Percentiles rank a stretch among this genome's conserved stretches.
phyloP scores from a whole-genome alignment of 2,329 filamentous ascomycete species.

The Alternaria arbusti region DNA sequence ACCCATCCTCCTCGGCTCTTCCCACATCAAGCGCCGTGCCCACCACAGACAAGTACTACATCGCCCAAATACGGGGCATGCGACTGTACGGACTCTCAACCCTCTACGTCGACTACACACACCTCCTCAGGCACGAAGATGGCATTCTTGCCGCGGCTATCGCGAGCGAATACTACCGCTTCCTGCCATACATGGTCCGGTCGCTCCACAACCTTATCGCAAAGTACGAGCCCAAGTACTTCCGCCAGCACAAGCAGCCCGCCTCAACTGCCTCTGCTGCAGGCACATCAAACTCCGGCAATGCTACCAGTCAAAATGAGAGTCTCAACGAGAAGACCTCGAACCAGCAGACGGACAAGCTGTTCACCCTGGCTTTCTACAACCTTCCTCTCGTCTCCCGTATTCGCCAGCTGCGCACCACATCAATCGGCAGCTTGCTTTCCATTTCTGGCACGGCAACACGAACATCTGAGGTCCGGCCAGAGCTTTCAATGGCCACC shows the following conservation, averaged over 20 bases:
- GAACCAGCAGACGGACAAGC: constrained; percentile 95
- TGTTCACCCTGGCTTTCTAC: constrained; percentile 93
- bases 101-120: constrained; percentile 85
- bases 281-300: constrained; percentile 65
- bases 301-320: constrained; percentile 65
- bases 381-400: constrained; percentile 87
- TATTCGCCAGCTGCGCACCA: constrained; percentile 83
- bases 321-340: constrained; percentile 73
- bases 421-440: constrained; percentile 88
- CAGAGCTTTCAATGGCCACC: constrained; percentile 88
- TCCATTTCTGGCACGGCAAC: constrained; percentile 98
- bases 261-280: constrained; percentile 75
- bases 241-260: constrained; percentile 87
- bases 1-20: constrained; percentile 67
- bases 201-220: constrained; percentile 92
- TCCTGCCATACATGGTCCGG: constrained; percentile 86
- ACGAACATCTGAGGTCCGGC: constrained; percentile 93
- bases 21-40: constrained; percentile 70
- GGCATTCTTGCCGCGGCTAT: constrained; percentile 85
- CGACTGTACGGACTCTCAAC: constrained; percentile 77
- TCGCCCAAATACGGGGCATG: constrained; percentile 82
- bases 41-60: constrained; percentile 81
- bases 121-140: constrained; percentile 78
- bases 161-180: constrained; percentile 91
- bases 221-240: constrained; percentile 94